Base-by-base conservation (phyloP, 2,329 filamentous ascomycete genomes). In the Coleophoma cylindrospora region DNA sequence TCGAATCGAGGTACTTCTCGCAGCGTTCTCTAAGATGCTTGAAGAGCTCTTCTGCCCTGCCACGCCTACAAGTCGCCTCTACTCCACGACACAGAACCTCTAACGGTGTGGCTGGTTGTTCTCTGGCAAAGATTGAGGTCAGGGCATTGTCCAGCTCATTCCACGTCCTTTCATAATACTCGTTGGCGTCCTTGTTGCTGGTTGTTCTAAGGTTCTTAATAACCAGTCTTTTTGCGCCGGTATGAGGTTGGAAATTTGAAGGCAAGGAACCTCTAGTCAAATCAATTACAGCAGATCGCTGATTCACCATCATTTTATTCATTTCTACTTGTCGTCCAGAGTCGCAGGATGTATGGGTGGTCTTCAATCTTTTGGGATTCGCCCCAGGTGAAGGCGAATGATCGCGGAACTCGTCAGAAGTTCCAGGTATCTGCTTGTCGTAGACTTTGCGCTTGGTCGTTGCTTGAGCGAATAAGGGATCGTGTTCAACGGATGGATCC, bases 51-150 rank as follows among this genome's bases (percentile, higher is more conserved):
- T 79, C 76, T 2, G 89, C 86, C 59, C 83, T 80, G 1, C 86
- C 87, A 60, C 87, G 86, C 48, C 90, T 80, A 66, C 94, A 99
- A 11, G 95, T 77, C 64, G 96, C 91, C 74, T 99, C 94, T 1
- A 95, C 89, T 4, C 88, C 89, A 45, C 89, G 83, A 66, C 96
- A 97, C 13, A 99, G 74, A 59, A 89, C 85, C 68, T 97, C 94
- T 36, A 95, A 74, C n/a, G 91, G 91, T 53, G 81, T 74, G n/a
- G 71, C 70, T 1, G 87, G 80, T 48, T 79, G 79, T 52, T 74
- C 69, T 38, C 81, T 79, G 7, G 74, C 73, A 64, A 97, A 92
- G 21, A 97, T 83, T 40, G 83, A 80, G 11, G 77, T 74, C 48
- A 99, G 70, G 1, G 90, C 89, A 34, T 75, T 74, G 50, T 89